Evolutionary conservation across 2,329 filamentous ascomycete genomes (phyloP).

Genomic region (Fusarium sp.): DNA sequence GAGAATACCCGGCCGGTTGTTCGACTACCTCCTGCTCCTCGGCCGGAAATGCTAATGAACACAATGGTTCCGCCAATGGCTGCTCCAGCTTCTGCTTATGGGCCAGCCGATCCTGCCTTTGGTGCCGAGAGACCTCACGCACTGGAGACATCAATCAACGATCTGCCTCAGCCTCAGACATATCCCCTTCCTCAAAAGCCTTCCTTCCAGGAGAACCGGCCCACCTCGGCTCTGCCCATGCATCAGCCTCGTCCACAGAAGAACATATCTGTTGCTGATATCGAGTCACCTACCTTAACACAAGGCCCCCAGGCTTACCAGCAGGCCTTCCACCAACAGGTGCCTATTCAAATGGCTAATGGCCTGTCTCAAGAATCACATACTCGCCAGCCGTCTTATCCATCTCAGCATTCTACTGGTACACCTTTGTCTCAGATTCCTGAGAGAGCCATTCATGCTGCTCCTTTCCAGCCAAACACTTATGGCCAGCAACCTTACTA

Average conservation of each 20-base stretch:
- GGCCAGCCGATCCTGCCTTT: constrained; percentile 25
- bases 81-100: constrained; percentile 1
- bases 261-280: constrained; percentile 89
- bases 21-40: constrained; percentile 75
- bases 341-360: constrained; percentile 77
- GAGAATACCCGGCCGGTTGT: constrained; percentile 79
- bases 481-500: constrained; percentile 69
- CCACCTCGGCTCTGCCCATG: constrained; percentile 71
- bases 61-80: constrained; percentile 21
- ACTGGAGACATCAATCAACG: constrained; percentile 56
- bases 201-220: constrained; percentile 64
- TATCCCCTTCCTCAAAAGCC: constrained; percentile 69
- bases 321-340: constrained; percentile 93
- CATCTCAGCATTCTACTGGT: constrained; percentile 75
- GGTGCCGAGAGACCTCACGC: constrained; percentile 24
- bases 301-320: constrained; percentile 78
- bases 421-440: constrained; percentile 93
- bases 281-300: constrained; percentile 79
- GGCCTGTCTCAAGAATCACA: constrained; percentile 69
- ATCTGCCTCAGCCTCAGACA: constrained; percentile 65
- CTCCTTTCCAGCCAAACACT: constrained; percentile 83
- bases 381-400: constrained; percentile 73
- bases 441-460: constrained; percentile 89
- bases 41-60: constrained; percentile 42
- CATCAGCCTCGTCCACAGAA: constrained; percentile 97